Evolutionary conservation across 352 stramenopile genomes (phyloP).

Genomic region (Phytopythium litorale): DNA sequence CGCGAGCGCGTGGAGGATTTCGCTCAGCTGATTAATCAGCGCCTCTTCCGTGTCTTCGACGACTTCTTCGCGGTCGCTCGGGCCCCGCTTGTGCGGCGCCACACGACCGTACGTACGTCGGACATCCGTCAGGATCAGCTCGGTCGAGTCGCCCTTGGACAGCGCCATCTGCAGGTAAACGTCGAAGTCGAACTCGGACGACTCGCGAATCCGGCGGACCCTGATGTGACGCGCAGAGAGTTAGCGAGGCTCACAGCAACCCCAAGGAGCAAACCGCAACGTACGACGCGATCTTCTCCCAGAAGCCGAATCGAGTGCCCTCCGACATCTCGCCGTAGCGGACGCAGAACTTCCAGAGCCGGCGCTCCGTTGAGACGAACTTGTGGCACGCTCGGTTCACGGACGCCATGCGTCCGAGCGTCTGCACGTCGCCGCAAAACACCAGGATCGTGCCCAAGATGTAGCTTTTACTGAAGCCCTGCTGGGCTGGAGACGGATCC

Average conservation of each 20-base stretch:
- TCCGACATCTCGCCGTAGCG: constrained; percentile 64
- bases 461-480: constrained; percentile 56
- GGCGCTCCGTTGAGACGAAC: constrained; percentile 61
- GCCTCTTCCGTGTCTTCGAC: constrained; percentile 56
- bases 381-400: constrained; percentile 55
- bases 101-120: constrained; percentile 80
- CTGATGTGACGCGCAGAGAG: constrained; percentile 8
- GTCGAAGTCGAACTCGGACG: constrained; percentile 74
- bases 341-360: constrained; percentile 80
- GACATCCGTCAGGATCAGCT: constrained; percentile 83
- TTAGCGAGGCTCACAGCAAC: not conserved
- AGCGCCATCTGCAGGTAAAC: constrained; percentile 83
- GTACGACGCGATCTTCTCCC: constrained; percentile 53
- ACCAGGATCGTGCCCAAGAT: constrained; percentile 76
- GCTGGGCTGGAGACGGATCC: constrained; percentile 17
- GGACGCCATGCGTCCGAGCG: constrained; percentile 33
- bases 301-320: constrained; percentile 64
- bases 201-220: constrained; percentile 32
- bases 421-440: constrained; percentile 55
- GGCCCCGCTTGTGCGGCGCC: constrained; percentile 64
- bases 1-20: constrained; percentile 75
- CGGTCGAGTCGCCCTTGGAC: constrained; percentile 80
- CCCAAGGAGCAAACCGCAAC: constrained; percentile 1
- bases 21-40: constrained; percentile 69
- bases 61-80: constrained; percentile 50